These are phyloP conservation scores for Entophlyctis luteolus DNA, from an alignment of 192 early-diverging fungal species.

Conservation along the genomic window DNA sequence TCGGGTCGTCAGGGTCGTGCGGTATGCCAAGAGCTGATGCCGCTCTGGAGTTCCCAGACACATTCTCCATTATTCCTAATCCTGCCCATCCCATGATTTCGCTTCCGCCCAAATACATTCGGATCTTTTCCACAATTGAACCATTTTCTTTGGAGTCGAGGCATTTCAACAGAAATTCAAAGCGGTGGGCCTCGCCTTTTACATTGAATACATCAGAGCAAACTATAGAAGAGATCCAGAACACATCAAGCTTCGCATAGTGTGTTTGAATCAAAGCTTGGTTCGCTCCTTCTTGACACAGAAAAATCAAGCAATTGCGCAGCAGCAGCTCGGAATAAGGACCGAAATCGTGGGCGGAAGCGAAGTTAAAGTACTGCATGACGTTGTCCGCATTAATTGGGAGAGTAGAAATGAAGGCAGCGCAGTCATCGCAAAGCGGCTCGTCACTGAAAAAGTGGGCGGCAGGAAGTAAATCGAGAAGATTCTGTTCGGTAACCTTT, in stretches of 20 bases:
- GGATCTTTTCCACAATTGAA: background rate
- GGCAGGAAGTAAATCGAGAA: background rate
- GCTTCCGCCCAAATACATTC: slow-evolving; percentile 3
- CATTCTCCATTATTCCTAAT: background rate
- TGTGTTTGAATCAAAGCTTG: background rate
- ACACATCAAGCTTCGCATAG: background rate
- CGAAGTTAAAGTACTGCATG: background rate
- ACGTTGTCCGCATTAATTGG: background rate
- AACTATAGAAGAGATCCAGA: slow-evolving; percentile 5
- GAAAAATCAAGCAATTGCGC: background rate
- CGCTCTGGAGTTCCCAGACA: no score
- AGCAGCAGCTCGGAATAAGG: slow-evolving; percentile 11
- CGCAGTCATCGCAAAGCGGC: slow-evolving; percentile 6
- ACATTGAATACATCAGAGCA: slow-evolving; percentile 11
- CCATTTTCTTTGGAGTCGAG: background rate
- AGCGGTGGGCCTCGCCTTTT: background rate
- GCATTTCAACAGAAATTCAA: background rate
- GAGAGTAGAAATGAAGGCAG: background rate
- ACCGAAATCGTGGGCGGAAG: slow-evolving; percentile 1
- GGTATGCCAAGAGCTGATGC: no score
- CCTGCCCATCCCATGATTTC: background rate
- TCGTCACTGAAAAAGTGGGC: slow-evolving; percentile 9
- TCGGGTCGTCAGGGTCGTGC: no score
- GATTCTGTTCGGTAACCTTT: background rate
- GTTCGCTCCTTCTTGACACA: slow-evolving; percentile 12